phyloP scores from a whole-genome alignment of 1,284 basidiomycete species.

The Rhodotorula sp. region DNA sequence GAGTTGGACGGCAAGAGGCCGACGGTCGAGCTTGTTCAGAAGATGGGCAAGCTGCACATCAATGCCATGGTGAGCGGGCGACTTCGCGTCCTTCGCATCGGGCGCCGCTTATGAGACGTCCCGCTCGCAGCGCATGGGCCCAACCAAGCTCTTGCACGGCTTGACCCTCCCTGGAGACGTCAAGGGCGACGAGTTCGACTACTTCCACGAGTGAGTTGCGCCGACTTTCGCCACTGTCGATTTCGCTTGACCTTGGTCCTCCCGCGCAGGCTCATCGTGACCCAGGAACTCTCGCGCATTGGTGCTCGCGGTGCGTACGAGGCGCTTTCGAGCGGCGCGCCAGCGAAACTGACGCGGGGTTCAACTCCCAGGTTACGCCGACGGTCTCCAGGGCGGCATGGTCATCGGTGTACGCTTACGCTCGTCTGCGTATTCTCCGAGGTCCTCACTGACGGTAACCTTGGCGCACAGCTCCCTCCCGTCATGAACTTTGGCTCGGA shows the following conservation, averaged over 20 bases:
- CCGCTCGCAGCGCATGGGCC: slow-evolving; percentile 62
- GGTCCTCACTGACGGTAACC: background rate
- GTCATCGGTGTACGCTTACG: slow-evolving; percentile 72
- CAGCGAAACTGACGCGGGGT: background rate
- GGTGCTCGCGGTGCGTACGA: slow-evolving; percentile 61
- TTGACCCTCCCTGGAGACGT: slow-evolving; percentile 77
- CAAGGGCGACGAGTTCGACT: slow-evolving; percentile 83
- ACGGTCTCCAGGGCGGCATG: slow-evolving; percentile 70
- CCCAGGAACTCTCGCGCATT: slow-evolving; percentile 75
- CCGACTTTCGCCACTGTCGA: background rate
- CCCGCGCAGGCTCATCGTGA: slow-evolving; percentile 58
- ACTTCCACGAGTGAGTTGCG: slow-evolving; percentile 66
- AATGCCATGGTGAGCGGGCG: slow-evolving; percentile 67
- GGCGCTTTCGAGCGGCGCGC: too few species aligned
- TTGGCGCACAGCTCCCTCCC: slow-evolving; percentile 40
- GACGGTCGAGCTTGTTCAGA: slow-evolving; percentile 47
- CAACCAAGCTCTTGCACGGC: slow-evolving; percentile 69
- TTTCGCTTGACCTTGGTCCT: background rate
- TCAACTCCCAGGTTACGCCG: slow-evolving; percentile 59
- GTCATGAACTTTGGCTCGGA: slow-evolving; percentile 77
- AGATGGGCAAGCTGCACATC: slow-evolving; percentile 59
- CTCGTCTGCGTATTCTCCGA: slow-evolving; percentile 36
- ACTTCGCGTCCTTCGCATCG: background rate
- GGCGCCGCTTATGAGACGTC: background rate
- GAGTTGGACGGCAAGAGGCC: slow-evolving; percentile 45